Evolutionary conservation across 805 yeast genomes (phyloP), one percentile per base, ranked within the genome.

Genomic region (Metschnikowia sp.): DNA sequence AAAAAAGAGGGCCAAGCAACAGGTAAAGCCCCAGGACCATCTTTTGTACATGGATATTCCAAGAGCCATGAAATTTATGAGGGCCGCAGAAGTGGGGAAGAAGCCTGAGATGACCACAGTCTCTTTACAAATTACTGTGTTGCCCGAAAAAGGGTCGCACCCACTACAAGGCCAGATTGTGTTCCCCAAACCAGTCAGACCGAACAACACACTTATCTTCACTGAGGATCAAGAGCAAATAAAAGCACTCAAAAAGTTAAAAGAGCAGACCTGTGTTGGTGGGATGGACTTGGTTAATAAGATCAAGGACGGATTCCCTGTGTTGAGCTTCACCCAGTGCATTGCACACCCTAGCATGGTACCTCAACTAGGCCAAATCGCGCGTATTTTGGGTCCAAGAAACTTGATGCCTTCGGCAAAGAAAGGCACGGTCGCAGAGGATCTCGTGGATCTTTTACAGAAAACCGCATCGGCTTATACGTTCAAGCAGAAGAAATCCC

Each of bases 61-160:
- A 6, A 66, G 70, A 30, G 97, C 97, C 1, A 65, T 89, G 64
- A 77, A 86, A 57, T 90, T 83, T 60, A 63, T 92, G 47, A 76
- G 97, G 53, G 96, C 98, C 0, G 81, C 90, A 5, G 97, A 90
- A 65, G 95, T 90, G 5, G 98, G 99, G 5, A 81, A 86, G 60
- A 81, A 92, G 2, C 70, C 76, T 4, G 69, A 77, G n/a, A 82
- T 83, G 56, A 82, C 92, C 19, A 84, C 91, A 22, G 73, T 92
- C 36, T 54, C 66, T 29, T 73, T 86, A 13, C 66, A 87, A 45
- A 79, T 84, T 44, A 76, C 88, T 13, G 71, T 79, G 13, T 74
- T 90, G 30, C 81, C 84, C 18, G 92, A 85, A 50, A 82, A 80
- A 61, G 96, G 97, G 55, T 83, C 86, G 19, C 81, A 83, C 32